Evolutionary conservation across 805 yeast species (phyloP).

Genomic region (Grigorovia humatica): DNA sequence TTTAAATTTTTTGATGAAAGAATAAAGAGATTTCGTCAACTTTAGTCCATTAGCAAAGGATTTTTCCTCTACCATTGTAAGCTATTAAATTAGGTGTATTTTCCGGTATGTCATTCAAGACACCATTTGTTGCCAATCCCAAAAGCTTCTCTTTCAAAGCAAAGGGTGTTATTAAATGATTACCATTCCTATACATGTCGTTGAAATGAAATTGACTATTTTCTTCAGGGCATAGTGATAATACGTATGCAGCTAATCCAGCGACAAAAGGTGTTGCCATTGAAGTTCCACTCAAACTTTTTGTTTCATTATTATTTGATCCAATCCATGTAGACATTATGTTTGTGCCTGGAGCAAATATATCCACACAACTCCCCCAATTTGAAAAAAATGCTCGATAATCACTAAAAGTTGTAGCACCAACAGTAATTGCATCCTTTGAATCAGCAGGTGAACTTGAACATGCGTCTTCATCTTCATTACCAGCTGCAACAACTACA

Average conservation of each 20-base stretch:
- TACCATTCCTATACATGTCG: neutral
- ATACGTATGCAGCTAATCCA: conserved; percentile 80
- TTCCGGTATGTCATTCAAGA: conserved; percentile 49
- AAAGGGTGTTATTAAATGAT: conserved; percentile 46
- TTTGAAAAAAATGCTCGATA: conserved; percentile 90
- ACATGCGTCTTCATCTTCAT: conserved; percentile 87
- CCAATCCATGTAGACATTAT: conserved; percentile 77
- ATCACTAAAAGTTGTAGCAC: conserved; percentile 83
- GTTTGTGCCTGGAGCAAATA: conserved; percentile 92
- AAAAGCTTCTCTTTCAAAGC: conserved; percentile 66
- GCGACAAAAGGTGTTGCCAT: conserved; percentile 97
- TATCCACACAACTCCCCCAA: conserved; percentile 90
- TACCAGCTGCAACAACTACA: conserved; percentile 94
- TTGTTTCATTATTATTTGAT: conserved; percentile 52
- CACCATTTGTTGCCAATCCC: conserved; percentile 51
- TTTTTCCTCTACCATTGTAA: conserved; percentile 72
- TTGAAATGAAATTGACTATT: conserved; percentile 47
- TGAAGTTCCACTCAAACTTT: conserved; percentile 87
- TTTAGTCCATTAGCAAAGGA: conserved; percentile 33
- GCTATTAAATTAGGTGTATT: conserved; percentile 70
- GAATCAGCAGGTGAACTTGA: conserved; percentile 83
- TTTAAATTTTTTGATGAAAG: no score
- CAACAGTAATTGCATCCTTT: conserved; percentile 77
- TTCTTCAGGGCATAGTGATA: conserved; percentile 70
- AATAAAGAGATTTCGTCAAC: neutral